These are phyloP conservation scores for Kwoniella europaea DNA, from an alignment of 768 basidiomycete species.

Conservation along the genomic window DNA sequence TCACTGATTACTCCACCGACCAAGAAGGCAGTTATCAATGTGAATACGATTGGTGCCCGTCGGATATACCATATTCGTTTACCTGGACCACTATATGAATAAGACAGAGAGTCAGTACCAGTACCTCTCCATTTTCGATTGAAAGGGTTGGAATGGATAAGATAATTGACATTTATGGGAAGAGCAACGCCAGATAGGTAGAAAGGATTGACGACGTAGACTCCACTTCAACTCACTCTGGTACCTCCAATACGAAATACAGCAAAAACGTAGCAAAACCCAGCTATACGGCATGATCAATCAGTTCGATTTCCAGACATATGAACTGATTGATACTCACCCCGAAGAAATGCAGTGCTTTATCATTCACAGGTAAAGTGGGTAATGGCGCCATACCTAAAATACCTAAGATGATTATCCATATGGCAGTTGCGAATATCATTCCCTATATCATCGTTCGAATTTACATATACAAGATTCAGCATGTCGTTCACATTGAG, in stretches of 20 bases:
- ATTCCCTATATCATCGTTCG: constrained; percentile 31
- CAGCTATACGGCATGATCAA: too few species aligned
- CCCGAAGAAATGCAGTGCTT: constrained; percentile 57
- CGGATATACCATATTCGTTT: constrained; percentile 56
- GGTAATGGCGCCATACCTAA: constrained; percentile 55
- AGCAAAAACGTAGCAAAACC: constrained; percentile 55
- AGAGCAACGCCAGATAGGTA: not conserved
- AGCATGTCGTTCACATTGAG: not conserved
- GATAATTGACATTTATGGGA: not conserved
- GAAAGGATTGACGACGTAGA: constrained; percentile 1
- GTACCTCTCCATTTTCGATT: too few species aligned
- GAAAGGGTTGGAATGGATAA: too few species aligned
- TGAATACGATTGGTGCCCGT: constrained; percentile 50
- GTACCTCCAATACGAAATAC: constrained; percentile 57
- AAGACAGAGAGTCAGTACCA: not conserved
- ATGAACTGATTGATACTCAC: constrained; percentile 33
- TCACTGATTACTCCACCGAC: constrained; percentile 52
- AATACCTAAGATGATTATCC: constrained; percentile 52
- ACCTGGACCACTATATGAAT: constrained; percentile 29
- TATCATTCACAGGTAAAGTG: constrained; percentile 54
- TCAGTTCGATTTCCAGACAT: too few species aligned
- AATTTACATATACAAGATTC: not conserved
- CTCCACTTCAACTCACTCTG: constrained; percentile 43
- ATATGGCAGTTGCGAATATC: constrained; percentile 49
- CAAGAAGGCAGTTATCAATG: constrained; percentile 45